Percentiles rank a stretch among this genome's conserved stretches.
These are phyloP conservation scores for Porpolomopsis calyptriformis DNA, from an alignment of 768 basidiomycete species.

Conservation along the genomic window DNA sequence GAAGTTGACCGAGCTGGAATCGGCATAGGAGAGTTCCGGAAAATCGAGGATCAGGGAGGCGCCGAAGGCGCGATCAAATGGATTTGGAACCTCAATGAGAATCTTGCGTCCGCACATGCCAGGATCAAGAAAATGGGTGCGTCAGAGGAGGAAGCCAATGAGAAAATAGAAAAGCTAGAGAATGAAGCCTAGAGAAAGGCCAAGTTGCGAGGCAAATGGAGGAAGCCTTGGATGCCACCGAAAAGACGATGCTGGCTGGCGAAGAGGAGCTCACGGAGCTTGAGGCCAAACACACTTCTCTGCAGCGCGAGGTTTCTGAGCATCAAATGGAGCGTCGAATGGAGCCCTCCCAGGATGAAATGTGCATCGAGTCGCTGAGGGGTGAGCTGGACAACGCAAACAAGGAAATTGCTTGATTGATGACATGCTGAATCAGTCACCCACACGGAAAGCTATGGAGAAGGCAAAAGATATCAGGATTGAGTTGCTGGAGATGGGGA, in stretches of 20 bases:
- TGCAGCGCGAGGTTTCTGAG: conserved; percentile 39
- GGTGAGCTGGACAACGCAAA: conserved; percentile 68
- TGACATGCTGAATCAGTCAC: conserved; percentile 60
- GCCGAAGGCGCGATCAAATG: conserved; percentile 39
- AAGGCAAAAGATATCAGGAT: conserved; percentile 68
- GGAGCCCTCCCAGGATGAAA: conserved; percentile 17
- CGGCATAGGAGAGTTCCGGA: conserved; percentile 21
- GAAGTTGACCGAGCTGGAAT: conserved; percentile 28
- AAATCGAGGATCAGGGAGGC: conserved; percentile 42
- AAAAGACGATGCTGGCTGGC: conserved; percentile 58
- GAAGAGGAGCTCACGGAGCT: conserved; percentile 43
- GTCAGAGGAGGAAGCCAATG: conserved; percentile 37
- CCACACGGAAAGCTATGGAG: conserved; percentile 67
- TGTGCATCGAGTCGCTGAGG: conserved; percentile 50
- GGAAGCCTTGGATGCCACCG: conserved; percentile 63
- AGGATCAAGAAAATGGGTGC: conserved; percentile 32
- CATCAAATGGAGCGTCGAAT: not conserved
- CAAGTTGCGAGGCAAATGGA: conserved; percentile 64
- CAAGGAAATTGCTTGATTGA: conserved; percentile 61
- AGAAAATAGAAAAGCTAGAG: conserved; percentile 42
- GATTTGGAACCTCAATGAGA: conserved; percentile 45
- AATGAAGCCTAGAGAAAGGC: conserved; percentile 41
- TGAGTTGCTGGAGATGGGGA: conserved; percentile 65
- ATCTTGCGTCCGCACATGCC: conserved; percentile 38
- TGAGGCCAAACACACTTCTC: conserved; percentile 35